Percentiles rank a stretch among this genome's conserved stretches.
phyloP scores from a whole-genome alignment of 768 basidiomycete genomes.

The Leccinum imitatum region DNA sequence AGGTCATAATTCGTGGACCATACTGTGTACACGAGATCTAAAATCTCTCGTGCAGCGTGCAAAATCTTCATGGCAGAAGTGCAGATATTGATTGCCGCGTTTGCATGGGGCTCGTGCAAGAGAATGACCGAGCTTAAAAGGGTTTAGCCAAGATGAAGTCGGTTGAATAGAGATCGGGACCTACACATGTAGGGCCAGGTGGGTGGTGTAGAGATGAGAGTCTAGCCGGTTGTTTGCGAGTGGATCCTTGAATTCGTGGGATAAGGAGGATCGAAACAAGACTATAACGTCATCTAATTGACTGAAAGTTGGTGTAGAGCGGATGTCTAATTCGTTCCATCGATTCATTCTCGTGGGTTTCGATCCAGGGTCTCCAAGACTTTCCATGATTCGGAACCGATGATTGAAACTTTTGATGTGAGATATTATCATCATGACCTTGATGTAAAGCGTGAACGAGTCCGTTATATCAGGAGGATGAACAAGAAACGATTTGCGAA shows the following conservation, averaged over 20 bases:
- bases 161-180: slow-evolving; percentile 22
- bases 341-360: slow-evolving; percentile 23
- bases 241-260: slow-evolving; percentile 53
- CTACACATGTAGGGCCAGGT: slow-evolving; percentile 34
- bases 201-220: slow-evolving; percentile 50
- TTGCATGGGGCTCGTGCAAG: slow-evolving; percentile 76
- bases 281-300: slow-evolving; percentile 59
- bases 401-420: slow-evolving; percentile 63
- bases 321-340: slow-evolving; percentile 51
- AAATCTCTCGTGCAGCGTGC: slow-evolving; percentile 60
- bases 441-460: slow-evolving; percentile 70
- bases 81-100: slow-evolving; percentile 55
- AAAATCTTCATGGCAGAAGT: slow-evolving; percentile 69
- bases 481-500: slow-evolving; percentile 53
- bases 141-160: slow-evolving; percentile 35
- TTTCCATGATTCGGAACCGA: slow-evolving; percentile 60
- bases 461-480: slow-evolving; percentile 66
- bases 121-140: slow-evolving; percentile 59
- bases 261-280: slow-evolving; percentile 59
- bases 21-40: slow-evolving; percentile 65
- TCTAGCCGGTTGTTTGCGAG: slow-evolving; percentile 54
- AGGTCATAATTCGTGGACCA: slow-evolving; percentile 74
- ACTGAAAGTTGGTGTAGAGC: slow-evolving; percentile 61
- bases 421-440: slow-evolving; percentile 64
- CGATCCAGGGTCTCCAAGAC: slow-evolving; percentile 51